A percentile compares a stretch with the other conserved stretches of the same genome.
Conservation (phyloP, 2,329 filamentous ascomycete genomes). For the Fusarium siculi region DNA sequence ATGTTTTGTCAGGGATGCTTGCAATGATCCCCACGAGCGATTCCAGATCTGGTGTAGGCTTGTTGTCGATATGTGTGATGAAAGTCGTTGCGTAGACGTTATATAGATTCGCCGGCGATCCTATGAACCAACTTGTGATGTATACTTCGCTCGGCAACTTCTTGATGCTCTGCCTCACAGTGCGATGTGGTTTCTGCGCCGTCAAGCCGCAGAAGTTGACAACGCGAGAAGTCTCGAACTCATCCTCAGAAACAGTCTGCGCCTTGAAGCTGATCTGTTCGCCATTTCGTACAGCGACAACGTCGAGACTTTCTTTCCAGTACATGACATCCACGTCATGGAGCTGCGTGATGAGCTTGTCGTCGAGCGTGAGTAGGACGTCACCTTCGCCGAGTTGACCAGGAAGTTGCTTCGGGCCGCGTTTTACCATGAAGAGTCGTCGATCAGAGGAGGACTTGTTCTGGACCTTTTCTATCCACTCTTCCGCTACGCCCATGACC, state of each 20-base stretch:
- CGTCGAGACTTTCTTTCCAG: conserved; percentile 82
- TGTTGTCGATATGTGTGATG: conserved; percentile 93
- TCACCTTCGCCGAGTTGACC: conserved; percentile 84
- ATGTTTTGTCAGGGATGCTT: conserved; percentile 94
- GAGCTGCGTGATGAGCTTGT: conserved; percentile 89
- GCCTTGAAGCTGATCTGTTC: conserved; percentile 80
- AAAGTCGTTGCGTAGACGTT: conserved; percentile 96
- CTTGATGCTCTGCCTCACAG: conserved; percentile 95
- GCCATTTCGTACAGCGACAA: conserved; percentile 87
- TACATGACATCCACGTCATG: conserved; percentile 98
- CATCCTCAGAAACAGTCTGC: conserved; percentile 85
- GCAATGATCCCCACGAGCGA: conserved; percentile 84
- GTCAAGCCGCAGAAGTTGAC: conserved; percentile 96
- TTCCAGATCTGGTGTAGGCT: conserved; percentile 83
- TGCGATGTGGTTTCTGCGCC: conserved; percentile 91
- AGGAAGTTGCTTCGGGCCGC: conserved; percentile 66
- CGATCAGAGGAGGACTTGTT: conserved; percentile 91
- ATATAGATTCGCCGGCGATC: conserved; percentile 87
- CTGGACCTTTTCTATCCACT: conserved; percentile 92
- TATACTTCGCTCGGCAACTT: conserved; percentile 98
- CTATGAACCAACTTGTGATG: conserved; percentile 84
- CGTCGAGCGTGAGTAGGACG: conserved; percentile 89
- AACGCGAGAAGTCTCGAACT: conserved; percentile 91
- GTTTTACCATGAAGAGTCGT: conserved; percentile 98
- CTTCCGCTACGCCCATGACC: conserved; percentile 94